Base-by-base conservation (phyloP, 352 stramenopile genomes). In the Phytophthora quininea region DNA sequence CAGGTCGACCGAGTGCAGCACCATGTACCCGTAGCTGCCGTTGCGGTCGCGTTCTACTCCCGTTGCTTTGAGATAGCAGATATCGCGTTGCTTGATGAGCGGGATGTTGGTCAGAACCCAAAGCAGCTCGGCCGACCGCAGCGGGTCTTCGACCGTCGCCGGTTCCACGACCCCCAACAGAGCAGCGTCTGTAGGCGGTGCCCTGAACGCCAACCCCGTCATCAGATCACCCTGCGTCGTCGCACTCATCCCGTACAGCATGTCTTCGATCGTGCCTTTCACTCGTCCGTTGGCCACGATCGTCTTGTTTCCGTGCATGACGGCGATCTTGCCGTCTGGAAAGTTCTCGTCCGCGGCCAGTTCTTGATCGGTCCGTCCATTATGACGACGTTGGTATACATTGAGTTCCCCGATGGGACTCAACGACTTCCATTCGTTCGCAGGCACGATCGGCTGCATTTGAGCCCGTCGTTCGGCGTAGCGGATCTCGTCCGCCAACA, bases 351-450 rank as follows among this genome's bases (percentile, higher is more conserved):
- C 67, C 1, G 15, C 53, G 31, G 69, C 63, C 45, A 70, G 50
- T n/a, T 80, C 64, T 15, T 64, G 62, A 11, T 62, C 52, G 1
- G 57, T 62, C 15, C 54, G 53, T 11, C 64, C 64, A 4, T 64
- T 64, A 48, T 60, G 53, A 19, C 74, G 55, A 19, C 72, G 73
- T 40, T 69, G 59, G 50, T 77, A 86, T 15, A 89, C 66, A 42
- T 77, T 73, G 10, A 89, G 59, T 12, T 76, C 55, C 3, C 76
- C 57, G 2, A 84, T 70, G 24, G 69, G 61, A 12, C 64, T 64
- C 19, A 82, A 73, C 30, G 79, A 61, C 57, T 79, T 79, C 82
- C 82, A 90, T 50, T 87, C 74, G 11, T 40, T 52, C 14, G 53
- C 27, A 46, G 84, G 73, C 19, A 85, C 57, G 10, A 66, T n/a